Percentiles rank a stretch among this genome's conserved stretches.
phyloP scores from a whole-genome alignment of 23 red algal genomes.

The Gracilaria caudata region DNA sequence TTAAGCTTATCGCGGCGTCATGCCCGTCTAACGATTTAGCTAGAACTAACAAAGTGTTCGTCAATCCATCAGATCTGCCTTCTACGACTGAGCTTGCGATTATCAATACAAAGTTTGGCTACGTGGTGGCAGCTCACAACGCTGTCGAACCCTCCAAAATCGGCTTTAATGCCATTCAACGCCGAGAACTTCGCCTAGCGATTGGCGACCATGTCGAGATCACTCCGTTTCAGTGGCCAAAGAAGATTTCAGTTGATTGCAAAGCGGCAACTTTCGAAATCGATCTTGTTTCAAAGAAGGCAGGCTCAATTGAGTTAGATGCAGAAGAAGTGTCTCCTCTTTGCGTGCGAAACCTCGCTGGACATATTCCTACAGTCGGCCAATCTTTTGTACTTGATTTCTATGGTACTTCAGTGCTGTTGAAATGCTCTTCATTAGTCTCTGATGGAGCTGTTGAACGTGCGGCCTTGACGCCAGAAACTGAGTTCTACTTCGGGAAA shows the following conservation, averaged over 20 bases:
- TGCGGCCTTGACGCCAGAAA: conserved; percentile 35
- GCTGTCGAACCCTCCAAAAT: conserved; percentile 58
- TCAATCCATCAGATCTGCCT: conserved; percentile 48
- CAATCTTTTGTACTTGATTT: conserved; percentile 78
- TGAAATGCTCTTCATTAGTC: conserved; percentile 59
- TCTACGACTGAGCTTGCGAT: conserved; percentile 28
- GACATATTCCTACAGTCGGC: conserved; percentile 57
- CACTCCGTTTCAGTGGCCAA: conserved; percentile 55
- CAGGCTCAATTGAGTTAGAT: conserved; percentile 44
- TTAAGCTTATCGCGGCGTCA: conserved; percentile 47
- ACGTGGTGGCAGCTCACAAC: conserved; percentile 42
- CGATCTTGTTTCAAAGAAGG: conserved; percentile 66
- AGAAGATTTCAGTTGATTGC: conserved; percentile 41
- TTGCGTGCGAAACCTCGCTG: conserved; percentile 46
- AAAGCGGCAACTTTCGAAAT: conserved; percentile 88
- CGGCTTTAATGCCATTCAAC: conserved; percentile 89
- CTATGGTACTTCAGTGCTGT: conserved; percentile 61
- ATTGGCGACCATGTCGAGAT: conserved; percentile 81
- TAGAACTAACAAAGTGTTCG: conserved; percentile 53
- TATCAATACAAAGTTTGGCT: conserved; percentile 61
- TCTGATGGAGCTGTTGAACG: conserved; percentile 36
- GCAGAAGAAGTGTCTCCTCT: conserved; percentile 75
- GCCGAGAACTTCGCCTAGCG: conserved; percentile 85
- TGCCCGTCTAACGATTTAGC: conserved; percentile 66
- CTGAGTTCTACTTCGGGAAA: conserved; percentile 79